Percentiles rank a stretch among this genome's conserved stretches.
Evolutionary conservation across 1,139 yeast genomes (phyloP).

Genomic region (Scheffersomyces stambukii): DNA sequence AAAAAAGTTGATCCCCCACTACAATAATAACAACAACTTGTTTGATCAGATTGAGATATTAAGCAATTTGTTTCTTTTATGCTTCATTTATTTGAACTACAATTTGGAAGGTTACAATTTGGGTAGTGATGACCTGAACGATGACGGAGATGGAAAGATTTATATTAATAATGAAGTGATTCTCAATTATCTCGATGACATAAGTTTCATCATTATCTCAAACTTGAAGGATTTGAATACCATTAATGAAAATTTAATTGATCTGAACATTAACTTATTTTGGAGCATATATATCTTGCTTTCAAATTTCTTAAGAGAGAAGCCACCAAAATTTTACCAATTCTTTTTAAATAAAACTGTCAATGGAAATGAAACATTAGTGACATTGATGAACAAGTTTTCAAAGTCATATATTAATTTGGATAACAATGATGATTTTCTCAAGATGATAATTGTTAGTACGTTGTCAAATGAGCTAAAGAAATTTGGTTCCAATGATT

Average conservation of each 20-base stretch:
- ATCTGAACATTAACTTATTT: constrained; percentile 26
- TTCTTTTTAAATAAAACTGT: constrained; percentile 27
- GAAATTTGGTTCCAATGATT: constrained; percentile 8
- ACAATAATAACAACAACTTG: constrained; percentile 29
- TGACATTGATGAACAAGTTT: constrained; percentile 21
- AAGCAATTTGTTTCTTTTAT: constrained; percentile 28
- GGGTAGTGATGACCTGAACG: constrained; percentile 3
- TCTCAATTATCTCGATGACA: constrained; percentile 45
- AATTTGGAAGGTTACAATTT: constrained; percentile 16
- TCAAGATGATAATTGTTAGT: constrained; percentile 32
- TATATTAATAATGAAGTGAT: constrained; percentile 32
- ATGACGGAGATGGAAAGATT: constrained; percentile 7
- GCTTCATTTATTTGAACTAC: constrained; percentile 26
- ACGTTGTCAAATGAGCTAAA: constrained; percentile 44
- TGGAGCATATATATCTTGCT: constrained; percentile 43
- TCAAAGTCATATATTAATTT: constrained; percentile 22
- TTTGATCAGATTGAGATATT: constrained; percentile 40
- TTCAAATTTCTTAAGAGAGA: constrained; percentile 32
- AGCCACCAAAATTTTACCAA: constrained; percentile 35
- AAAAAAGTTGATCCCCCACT: constrained; percentile 40
- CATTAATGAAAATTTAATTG: constrained; percentile 16
- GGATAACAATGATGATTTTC: constrained; percentile 20
- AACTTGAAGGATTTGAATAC: constrained; percentile 17
- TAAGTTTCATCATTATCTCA: constrained; percentile 30
- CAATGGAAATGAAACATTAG: constrained; percentile 14